Evolutionary conservation across 1,284 basidiomycete species (phyloP), one percentile per base, ranked within the genome.

Genomic region (Fomitiporia mediterranea): DNA sequence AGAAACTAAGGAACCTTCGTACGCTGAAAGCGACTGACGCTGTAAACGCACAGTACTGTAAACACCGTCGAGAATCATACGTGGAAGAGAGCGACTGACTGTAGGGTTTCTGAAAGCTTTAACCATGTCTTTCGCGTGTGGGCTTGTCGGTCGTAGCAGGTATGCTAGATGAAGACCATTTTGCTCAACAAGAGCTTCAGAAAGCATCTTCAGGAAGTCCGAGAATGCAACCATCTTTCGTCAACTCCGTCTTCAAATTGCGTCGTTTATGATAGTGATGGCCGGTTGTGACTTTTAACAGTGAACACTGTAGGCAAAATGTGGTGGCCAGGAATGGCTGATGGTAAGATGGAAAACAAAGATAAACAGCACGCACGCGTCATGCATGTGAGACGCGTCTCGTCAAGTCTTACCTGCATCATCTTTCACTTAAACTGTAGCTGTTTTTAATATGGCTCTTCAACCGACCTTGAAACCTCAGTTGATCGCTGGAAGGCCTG

Each of bases 381-480:
- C n/a, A 30, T 25, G 23, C 27, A 15, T 37, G 21, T 23, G 52
- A 47, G 44, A 23, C 44, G 25, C 25, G 25, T 30, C 15, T n/a
- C 44, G 7, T 46, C 27, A 3, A 15, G n/a, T 28, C 21, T 13
- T 8, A 27, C 27, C 2, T 13, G 9, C 25, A 11, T 28, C 21
- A 30, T 46, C 27, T 6, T 6, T 17, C 25, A 30, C 23, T 46
- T n/a, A 4, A 13, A 13, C 27, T 19, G 40, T 11, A 43, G 23
- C 27, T 34, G 23, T 51, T n/a, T 17, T 25, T 17, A 44, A 23
- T 13, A 96, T 96, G 94, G 86, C 93, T 53, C 78, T 96, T 48
- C 89, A 88, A 72, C 89, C 89, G 4, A 81, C 82, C 48, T 82
- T 96, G 53, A 74, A 78, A 25, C 83, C 90, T 52, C 78, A 92